Percentiles rank a stretch among this genome's conserved stretches.
phyloP scores from a whole-genome alignment of 345 rosid genomes.

The Jatropha curcas region DNA sequence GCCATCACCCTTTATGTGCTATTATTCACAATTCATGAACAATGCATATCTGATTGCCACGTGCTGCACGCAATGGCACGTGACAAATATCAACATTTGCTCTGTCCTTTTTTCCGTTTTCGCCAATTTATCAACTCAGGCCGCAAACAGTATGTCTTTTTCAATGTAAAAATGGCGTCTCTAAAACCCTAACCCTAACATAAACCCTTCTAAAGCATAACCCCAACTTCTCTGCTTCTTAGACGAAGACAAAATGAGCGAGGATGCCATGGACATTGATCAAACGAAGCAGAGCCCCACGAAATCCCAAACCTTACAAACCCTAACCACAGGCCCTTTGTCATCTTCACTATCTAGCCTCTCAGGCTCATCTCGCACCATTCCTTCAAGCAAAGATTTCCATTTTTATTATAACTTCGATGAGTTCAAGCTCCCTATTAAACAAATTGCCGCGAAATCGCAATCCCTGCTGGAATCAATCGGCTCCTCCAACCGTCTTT shows the following conservation, averaged over 20 bases:
- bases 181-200: constrained; percentile 25
- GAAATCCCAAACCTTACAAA: constrained; percentile 36
- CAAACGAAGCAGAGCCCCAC: constrained; percentile 16
- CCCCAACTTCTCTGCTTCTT: background rate
- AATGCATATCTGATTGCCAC: background rate
- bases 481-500: constrained; percentile 43
- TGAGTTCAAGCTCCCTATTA: constrained; percentile 63
- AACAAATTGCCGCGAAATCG: constrained; percentile 44
- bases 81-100: background rate
- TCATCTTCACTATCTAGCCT: constrained; percentile 50
- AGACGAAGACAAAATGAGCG: constrained; percentile 4
- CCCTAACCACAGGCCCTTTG: constrained; percentile 43
- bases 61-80: constrained; percentile 6
- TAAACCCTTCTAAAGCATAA: constrained; percentile 3
- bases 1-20: no score
- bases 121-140: background rate
- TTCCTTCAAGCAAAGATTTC: constrained; percentile 73
- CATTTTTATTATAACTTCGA: constrained; percentile 81
- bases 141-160: background rate
- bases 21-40: background rate
- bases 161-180: background rate
- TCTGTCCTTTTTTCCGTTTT: background rate
- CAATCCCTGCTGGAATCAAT: constrained; percentile 53
- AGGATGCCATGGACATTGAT: constrained; percentile 12
- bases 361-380: constrained; percentile 45